Evolutionary conservation across 1,139 yeast species (phyloP), one percentile per base, ranked within the genome.

Genomic region (Diutina neorugosa): DNA sequence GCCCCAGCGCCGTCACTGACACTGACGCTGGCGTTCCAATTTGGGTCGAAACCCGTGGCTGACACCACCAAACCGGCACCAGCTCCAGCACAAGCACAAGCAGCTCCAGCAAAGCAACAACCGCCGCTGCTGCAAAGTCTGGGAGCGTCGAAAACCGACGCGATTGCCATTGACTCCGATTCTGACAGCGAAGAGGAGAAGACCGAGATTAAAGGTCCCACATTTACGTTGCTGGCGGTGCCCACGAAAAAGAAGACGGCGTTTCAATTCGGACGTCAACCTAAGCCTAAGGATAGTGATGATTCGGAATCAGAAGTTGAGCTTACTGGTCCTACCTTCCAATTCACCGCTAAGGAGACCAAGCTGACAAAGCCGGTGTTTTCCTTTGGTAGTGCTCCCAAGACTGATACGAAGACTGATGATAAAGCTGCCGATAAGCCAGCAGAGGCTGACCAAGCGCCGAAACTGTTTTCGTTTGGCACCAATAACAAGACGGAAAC

Each of bases 271-370:
- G 27, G 27, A 23, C 37, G 50, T 55, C 72, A 73, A 8, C 74
- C 78, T 34, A 63, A 67, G 44, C 69, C 69, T 52, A 71, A 67
- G 52, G 65, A 73, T 2, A 81, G 73, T 51, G 69, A 76, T 16
- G 80, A 78, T 46, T 74, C 80, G 9, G 82, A 80, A 77, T 46
- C 50, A 4, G 50, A 46, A 16, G 27, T 46, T 3, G 50, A 46
- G 18, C 27, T 82, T 23, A 77, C 82, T 58, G 91, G 90, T 3
- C 91, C 91, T 20, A 67, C 77, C 14, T 85, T 85, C 61, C 52
- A 52, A 20, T 51, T 50, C 19, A 18, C 43, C 16, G 42, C 51
- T 3, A 20, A 52, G 16, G 51, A 41, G 18, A 37, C 44, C 21
- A 51, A 51, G 37, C 43, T 7, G 37, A 44, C 52, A 23, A 56